phyloP scores from a whole-genome alignment of 1,284 basidiomycete genomes.

The Mycena sp. region DNA sequence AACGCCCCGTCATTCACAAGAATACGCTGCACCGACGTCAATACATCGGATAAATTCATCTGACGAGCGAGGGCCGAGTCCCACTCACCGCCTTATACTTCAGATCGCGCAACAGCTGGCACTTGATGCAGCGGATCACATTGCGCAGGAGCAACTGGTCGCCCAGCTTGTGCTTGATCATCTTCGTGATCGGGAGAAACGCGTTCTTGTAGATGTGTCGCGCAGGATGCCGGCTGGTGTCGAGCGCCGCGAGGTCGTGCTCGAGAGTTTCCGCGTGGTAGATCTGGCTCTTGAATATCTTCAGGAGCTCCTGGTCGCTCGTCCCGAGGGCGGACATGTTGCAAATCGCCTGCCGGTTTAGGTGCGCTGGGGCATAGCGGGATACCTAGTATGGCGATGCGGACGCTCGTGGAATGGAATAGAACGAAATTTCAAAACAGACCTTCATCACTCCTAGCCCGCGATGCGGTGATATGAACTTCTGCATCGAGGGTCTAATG shows the following conservation, averaged over 20 bases:
- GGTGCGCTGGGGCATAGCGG: slow-evolving; percentile 25
- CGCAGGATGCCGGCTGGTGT: slow-evolving; percentile 14
- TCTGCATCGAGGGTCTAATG: slow-evolving; percentile 27
- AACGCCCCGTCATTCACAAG: slow-evolving; percentile 23
- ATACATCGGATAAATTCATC: neutral
- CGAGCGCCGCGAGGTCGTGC: slow-evolving; percentile 15
- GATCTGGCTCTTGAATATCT: slow-evolving; percentile 16
- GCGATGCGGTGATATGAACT: slow-evolving; percentile 19
- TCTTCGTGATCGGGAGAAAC: slow-evolving; percentile 21
- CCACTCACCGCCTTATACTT: slow-evolving; percentile 29
- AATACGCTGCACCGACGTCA: slow-evolving; percentile 17
- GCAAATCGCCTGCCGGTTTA: slow-evolving; percentile 29
- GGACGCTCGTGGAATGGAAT: too few species aligned
- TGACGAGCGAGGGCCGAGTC: neutral
- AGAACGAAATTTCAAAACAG: neutral
- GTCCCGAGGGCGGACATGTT: slow-evolving; percentile 24
- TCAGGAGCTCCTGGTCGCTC: slow-evolving; percentile 5
- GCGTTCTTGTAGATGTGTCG: slow-evolving; percentile 24
- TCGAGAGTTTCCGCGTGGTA: slow-evolving; percentile 22
- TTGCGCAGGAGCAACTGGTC: slow-evolving; percentile 21
- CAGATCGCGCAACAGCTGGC: slow-evolving; percentile 26
- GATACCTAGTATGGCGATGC: too few species aligned
- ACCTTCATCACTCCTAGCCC: slow-evolving; percentile 28
- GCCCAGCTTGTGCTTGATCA: slow-evolving; percentile 21
- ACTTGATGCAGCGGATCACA: slow-evolving; percentile 27